Evolutionary conservation across 2,329 filamentous ascomycete genomes (phyloP).

Genomic region (Pseudomassariella vexata): DNA sequence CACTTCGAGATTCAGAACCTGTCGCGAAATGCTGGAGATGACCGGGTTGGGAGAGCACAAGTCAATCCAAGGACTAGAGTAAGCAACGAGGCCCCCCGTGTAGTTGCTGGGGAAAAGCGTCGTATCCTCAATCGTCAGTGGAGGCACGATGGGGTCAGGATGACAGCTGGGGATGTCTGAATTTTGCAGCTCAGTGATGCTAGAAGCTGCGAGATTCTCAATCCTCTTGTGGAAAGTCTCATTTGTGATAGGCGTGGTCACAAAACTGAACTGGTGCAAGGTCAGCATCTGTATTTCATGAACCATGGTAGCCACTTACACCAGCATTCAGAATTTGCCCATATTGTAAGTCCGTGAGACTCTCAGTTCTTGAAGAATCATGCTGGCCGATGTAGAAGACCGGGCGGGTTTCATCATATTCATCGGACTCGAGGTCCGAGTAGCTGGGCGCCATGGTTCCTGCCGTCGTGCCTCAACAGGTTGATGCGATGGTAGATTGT

Average conservation of each 20-base stretch:
- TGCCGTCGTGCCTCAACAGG: too few relatives aligned
- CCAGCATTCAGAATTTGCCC: constrained; percentile 62
- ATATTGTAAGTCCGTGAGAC: constrained; percentile 59
- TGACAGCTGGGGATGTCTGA: constrained; percentile 39
- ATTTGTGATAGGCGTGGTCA: constrained; percentile 75
- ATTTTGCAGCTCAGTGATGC: constrained; percentile 42
- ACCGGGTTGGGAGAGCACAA: constrained; percentile 76
- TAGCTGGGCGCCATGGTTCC: constrained; percentile 17
- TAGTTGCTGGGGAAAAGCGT: constrained; percentile 61
- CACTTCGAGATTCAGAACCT: constrained; percentile 85
- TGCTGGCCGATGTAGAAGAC: constrained; percentile 70
- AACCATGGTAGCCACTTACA: constrained; percentile 42
- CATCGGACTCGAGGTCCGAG: constrained; percentile 12
- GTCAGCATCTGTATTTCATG: not conserved
- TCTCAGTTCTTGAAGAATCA: constrained; percentile 55
- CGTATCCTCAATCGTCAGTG: constrained; percentile 76
- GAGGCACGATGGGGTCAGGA: constrained; percentile 54
- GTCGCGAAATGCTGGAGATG: constrained; percentile 79
- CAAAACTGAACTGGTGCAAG: constrained; percentile 78
- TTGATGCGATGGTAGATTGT: too few relatives aligned
- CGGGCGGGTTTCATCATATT: constrained; percentile 44
- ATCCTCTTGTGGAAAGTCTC: constrained; percentile 65
- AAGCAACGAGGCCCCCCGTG: constrained; percentile 69
- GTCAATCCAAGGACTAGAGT: constrained; percentile 90
- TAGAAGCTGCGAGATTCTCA: constrained; percentile 51